Evolutionary conservation across 2,329 filamentous ascomycete species (phyloP).

Genomic region (Cordyceps cateniannulata): DNA sequence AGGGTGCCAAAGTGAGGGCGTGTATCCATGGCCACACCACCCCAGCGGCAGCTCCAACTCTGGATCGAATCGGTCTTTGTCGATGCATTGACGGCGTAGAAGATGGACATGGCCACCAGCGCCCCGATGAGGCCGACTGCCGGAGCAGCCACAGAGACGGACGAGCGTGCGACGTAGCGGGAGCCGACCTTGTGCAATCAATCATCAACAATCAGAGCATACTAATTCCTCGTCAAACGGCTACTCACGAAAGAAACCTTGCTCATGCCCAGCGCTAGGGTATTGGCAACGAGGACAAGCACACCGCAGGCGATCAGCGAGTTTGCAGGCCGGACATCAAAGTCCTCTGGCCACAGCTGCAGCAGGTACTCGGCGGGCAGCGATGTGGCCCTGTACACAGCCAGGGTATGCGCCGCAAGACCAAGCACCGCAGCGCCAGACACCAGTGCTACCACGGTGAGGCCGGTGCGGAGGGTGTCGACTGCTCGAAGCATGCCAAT

Average conservation of each 20-base stretch:
- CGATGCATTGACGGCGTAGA: slow-evolving; percentile 51
- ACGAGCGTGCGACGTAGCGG: slow-evolving; percentile 12
- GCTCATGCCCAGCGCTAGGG: slow-evolving; percentile 40
- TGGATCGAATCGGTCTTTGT: slow-evolving; percentile 46
- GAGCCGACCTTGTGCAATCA: slow-evolving; percentile 16
- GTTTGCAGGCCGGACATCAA: slow-evolving; percentile 50
- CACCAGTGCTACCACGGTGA: slow-evolving; percentile 44
- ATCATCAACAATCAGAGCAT: neutral
- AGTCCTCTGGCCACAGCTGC: slow-evolving; percentile 51
- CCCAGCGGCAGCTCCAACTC: slow-evolving; percentile 59
- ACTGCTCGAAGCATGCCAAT: slow-evolving; percentile 32
- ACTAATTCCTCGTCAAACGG: neutral
- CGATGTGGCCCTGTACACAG: slow-evolving; percentile 49
- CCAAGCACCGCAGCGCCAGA: slow-evolving; percentile 47
- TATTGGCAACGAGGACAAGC: slow-evolving; percentile 43
- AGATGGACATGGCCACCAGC: slow-evolving; percentile 49
- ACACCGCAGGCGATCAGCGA: slow-evolving; percentile 47
- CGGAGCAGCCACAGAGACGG: slow-evolving; percentile 22
- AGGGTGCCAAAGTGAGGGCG: slow-evolving; percentile 50
- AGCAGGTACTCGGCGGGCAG: slow-evolving; percentile 41
- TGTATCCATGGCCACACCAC: slow-evolving; percentile 41
- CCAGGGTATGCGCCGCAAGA: slow-evolving; percentile 46
- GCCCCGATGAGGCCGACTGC: slow-evolving; percentile 30
- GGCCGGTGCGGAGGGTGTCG: slow-evolving; percentile 38
- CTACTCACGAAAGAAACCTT: slow-evolving; percentile 44